Evolutionary conservation across 164 flowering plant genomes (phyloP).

Genomic region (Vitis rupestris): DNA sequence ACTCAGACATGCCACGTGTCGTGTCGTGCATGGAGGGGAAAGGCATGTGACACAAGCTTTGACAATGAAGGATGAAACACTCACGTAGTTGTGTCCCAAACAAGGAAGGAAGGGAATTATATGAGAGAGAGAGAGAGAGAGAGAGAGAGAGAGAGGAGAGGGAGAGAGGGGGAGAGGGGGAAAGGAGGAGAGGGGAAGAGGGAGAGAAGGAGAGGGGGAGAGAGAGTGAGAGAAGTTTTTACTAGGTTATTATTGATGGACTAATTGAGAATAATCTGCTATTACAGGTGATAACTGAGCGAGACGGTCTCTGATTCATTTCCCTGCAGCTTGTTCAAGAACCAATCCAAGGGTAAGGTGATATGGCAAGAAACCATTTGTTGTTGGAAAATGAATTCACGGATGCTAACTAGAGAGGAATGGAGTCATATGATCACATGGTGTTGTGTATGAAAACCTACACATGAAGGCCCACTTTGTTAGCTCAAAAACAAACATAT

Average conservation of each 20-base stretch:
- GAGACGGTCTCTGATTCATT: slow-evolving; percentile 1
- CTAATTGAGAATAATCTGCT: too few relatives aligned
- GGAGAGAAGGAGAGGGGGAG: too few relatives aligned
- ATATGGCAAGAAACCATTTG: neutral
- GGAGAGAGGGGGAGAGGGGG: neutral
- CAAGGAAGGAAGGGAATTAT: slow-evolving; percentile 10
- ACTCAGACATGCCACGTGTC: slow-evolving; percentile 35
- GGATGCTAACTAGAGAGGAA: slow-evolving; percentile 9
- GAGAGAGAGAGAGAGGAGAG: neutral
- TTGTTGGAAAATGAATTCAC: slow-evolving; percentile 4
- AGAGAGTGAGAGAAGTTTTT: too few relatives aligned
- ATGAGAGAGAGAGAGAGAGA: slow-evolving; percentile 5
- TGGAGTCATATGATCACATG: slow-evolving; percentile 43
- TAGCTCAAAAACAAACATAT: slow-evolving; percentile 34
- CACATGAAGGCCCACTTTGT: slow-evolving; percentile 53
- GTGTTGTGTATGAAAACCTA: slow-evolving; percentile 33
- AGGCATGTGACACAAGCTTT: slow-evolving; percentile 26
- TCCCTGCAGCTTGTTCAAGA: slow-evolving; percentile 6
- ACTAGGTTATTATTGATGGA: too few relatives aligned
- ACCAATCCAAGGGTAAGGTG: neutral
- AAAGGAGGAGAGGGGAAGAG: too few relatives aligned
- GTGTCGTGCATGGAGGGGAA: slow-evolving; percentile 23
- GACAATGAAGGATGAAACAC: slow-evolving; percentile 13
- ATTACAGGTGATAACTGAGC: too few relatives aligned
- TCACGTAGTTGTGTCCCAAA: slow-evolving; percentile 29